A percentile compares a stretch with the other conserved stretches of the same genome.
phyloP scores from a whole-genome alignment of 2,329 filamentous ascomycete genomes.

The Penicillium sp. region DNA sequence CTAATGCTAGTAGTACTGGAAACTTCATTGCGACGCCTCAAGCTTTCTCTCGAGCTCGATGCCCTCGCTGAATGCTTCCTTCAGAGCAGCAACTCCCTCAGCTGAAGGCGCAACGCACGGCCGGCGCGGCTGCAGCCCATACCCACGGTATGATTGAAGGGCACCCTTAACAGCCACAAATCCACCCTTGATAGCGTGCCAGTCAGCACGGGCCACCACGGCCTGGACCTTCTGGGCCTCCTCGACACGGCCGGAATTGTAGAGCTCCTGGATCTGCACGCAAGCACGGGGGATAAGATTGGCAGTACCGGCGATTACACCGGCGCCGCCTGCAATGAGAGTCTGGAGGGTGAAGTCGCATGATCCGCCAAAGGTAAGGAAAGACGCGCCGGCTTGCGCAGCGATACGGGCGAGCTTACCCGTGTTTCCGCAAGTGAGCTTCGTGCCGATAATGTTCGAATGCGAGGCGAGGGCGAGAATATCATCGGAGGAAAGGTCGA shows the following conservation, averaged over 20 bases:
- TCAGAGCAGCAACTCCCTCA: conserved; percentile 37
- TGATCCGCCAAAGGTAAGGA: conserved; percentile 87
- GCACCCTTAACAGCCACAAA: conserved; percentile 87
- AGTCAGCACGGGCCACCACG: conserved; percentile 77
- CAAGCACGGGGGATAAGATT: conserved; percentile 86
- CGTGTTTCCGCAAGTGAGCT: conserved; percentile 75
- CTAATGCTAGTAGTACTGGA: not conserved
- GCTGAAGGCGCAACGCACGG: conserved; percentile 61
- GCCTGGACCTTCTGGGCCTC: conserved; percentile 79
- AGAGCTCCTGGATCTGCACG: conserved; percentile 78
- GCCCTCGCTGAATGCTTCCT: conserved; percentile 44
- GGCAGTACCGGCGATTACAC: conserved; percentile 83
- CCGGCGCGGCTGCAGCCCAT: conserved; percentile 75
- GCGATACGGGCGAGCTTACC: conserved; percentile 71
- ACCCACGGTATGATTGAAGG: conserved; percentile 79
- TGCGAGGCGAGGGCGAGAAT: conserved; percentile 63
- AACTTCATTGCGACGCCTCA: conserved; percentile 18
- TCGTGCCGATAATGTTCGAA: conserved; percentile 71
- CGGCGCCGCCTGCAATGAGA: conserved; percentile 75
- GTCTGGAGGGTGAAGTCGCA: conserved; percentile 88
- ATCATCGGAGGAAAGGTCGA: conserved; percentile 71
- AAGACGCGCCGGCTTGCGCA: conserved; percentile 55
- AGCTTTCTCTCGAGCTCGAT: conserved; percentile 44
- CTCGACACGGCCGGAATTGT: conserved; percentile 71
- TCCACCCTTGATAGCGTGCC: conserved; percentile 80